Base-by-base conservation (phyloP, 768 basidiomycete species). In the Rhizopogon salebrosus region DNA sequence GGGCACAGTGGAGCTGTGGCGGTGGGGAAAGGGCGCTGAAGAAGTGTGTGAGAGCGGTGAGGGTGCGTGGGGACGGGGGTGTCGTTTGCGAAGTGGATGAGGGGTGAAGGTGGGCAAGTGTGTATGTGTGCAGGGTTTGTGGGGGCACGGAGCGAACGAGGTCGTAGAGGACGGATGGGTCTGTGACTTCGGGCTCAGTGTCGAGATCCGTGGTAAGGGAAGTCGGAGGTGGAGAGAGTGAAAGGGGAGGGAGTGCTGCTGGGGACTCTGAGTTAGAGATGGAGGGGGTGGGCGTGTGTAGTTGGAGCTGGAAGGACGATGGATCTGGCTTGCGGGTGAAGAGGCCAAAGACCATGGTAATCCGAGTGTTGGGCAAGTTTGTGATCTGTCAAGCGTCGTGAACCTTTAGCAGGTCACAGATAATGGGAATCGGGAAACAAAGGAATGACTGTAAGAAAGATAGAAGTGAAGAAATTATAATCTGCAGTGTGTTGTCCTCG, bases 1-100 rank as follows among this genome's bases (percentile, higher is more conserved):
- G 80, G 20, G 83, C 76, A 55, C 89, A 92, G 57, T 92, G 89
- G 9, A 88, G 72, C 37, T 72, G 70, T 2, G 85, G 86, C 1
- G 89, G 89, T 0, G 85, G 85, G 0, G 73, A 70, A 41, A 91
- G 81, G 3, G 74, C 62, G 5, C 77, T 65, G 64, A 89, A 89
- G 67, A 90, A 90, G 0, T 70, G 41, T 3, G 78, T 70, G 6
- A 90, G 71, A 16, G 75, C 66, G 13, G 74, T 59, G 5, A 87
- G 71, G 0, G 73, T 74, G 20, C 65, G 58, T 2, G 70, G 70
- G 3, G 73, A 70, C 0, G 69, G 67, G 1, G 61, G 60, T 4
- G 49, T 20, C 14, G 61, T 57, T 26, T 59, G 58, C 6, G 63
- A 54, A 4, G 55, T 49, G 8, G 45, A 20, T 34, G 41, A 23